Conservation (phyloP, 441 rosid genomes). For the Hura crepitans region DNA sequence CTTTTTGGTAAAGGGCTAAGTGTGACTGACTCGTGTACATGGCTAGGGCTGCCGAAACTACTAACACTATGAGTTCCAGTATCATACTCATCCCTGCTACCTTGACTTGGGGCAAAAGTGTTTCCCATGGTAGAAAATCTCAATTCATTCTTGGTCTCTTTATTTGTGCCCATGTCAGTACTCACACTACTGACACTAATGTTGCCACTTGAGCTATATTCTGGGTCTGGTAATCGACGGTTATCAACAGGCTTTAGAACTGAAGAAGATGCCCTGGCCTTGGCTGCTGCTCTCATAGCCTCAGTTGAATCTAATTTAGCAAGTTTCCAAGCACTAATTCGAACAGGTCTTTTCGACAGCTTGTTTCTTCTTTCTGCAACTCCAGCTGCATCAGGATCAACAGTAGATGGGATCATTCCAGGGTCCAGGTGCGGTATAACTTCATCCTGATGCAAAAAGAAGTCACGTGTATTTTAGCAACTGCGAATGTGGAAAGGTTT, state of each 20-base stretch:
- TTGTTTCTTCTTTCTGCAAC: slow-evolving; percentile 52
- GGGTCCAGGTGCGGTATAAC: slow-evolving; percentile 84
- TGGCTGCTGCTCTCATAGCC: slow-evolving; percentile 79
- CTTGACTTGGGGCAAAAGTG: slow-evolving; percentile 74
- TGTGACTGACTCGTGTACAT: slow-evolving; percentile 63
- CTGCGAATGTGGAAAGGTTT: slow-evolving; percentile 5
- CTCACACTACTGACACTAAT: slow-evolving; percentile 68
- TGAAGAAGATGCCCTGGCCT: slow-evolving; percentile 88
- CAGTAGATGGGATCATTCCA: slow-evolving; percentile 68
- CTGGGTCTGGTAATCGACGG: slow-evolving; percentile 43
- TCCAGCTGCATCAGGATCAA: slow-evolving; percentile 67
- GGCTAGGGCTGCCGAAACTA: slow-evolving; percentile 89
- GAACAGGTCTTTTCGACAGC: slow-evolving; percentile 61
- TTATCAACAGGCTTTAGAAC: slow-evolving; percentile 67
- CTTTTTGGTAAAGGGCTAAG: slow-evolving; percentile 82
- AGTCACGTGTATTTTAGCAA: slow-evolving; percentile 12
- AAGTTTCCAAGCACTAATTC: slow-evolving; percentile 86
- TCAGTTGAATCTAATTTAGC: slow-evolving; percentile 78
- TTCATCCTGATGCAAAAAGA: slow-evolving; percentile 55
- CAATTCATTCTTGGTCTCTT: slow-evolving; percentile 51
- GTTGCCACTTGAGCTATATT: slow-evolving; percentile 57
- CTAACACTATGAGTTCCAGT: slow-evolving; percentile 80
- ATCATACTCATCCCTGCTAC: slow-evolving; percentile 78
- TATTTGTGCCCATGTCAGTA: slow-evolving; percentile 55
- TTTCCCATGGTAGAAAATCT: slow-evolving; percentile 45